Evolutionary conservation across 495 filamentous ascomycete species (phyloP).

Genomic region (Tetracladium marchalianum): DNA sequence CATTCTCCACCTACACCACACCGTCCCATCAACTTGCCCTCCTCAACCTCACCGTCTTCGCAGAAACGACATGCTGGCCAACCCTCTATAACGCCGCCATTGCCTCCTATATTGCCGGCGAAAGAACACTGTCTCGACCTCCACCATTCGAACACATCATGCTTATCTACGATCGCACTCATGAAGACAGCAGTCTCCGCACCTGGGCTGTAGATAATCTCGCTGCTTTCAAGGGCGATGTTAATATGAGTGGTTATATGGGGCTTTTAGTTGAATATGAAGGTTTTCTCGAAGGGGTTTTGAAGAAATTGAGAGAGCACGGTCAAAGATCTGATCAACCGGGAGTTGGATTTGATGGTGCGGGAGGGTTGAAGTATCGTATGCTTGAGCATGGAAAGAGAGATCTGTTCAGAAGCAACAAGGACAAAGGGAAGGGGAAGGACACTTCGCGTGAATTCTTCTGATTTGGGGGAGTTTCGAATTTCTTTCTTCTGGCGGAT

Average conservation of each 20-base stretch:
- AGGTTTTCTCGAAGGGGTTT: background rate
- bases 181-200: background rate
- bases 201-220: slow-evolving; percentile 3
- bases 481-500: no score
- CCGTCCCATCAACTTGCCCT: slow-evolving; percentile 4
- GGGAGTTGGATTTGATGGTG: no score
- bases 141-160: slow-evolving; percentile 1
- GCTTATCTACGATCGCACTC: slow-evolving; percentile 7
- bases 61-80: slow-evolving; percentile 10
- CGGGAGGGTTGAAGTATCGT: no score
- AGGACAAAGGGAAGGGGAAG: no score
- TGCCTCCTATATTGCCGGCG: slow-evolving; percentile 5
- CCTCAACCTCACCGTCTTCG: slow-evolving; percentile 13
- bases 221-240: background rate
- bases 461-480: no score
- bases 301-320: background rate
- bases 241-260: background rate
- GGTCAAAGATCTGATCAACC: background rate
- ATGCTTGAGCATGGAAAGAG: no score
- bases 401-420: no score
- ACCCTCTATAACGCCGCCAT: slow-evolving; percentile 15
- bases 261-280: slow-evolving; percentile 1
- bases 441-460: no score
- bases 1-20: background rate
- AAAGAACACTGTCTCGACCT: slow-evolving; percentile 1